Base-by-base conservation (phyloP, 2,329 filamentous ascomycete genomes). In the Trichoderma brevicompactum region DNA sequence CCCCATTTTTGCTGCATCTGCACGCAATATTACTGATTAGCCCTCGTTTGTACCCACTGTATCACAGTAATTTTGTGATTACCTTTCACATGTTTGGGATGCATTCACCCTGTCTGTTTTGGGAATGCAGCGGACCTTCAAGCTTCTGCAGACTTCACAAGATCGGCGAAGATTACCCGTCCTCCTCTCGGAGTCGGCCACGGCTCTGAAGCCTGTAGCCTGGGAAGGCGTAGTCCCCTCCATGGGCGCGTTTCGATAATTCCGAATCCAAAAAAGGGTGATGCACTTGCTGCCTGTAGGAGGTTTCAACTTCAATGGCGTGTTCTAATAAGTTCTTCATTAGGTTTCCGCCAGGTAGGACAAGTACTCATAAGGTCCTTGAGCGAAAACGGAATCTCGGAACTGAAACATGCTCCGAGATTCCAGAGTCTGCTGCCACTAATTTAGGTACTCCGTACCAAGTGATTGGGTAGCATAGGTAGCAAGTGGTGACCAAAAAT, bases 81-180 rank as follows among this genome's bases (percentile, higher is more conserved):
- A 55, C 38, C 53, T 55, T 55, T 43, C 23, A 19, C 53, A 55
- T 9, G 17, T n/a, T 55, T 15, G 53, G 13, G 38, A 40, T 28
- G 19, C 38, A 2, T 12, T 55, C 6, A 2, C 4, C 12, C 13
- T 17, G 7, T 32, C 53, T 41, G 7, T 2, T 2, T 28, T 13
- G 2, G 23, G 53, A n/a, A 55, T 32, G 15, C 53, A 55, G 5
- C 53, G 53, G 38, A 55, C 19, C 23, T 55, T 55, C 15, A 19
- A 43, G 1, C 38, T 55, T 9, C 53, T 19, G 15, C 53, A 55
- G 23, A 38, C 23, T 38, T 55, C 53, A 9, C 53, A 55, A 7
- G 53, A 55, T 23, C 53, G 53, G 28, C 53, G 53, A 12, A 55
- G 53, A 28, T 41, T 40, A 19, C 53, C 53, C 5, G 53, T 55